A percentile compares a stretch with the other conserved stretches of the same genome.
phyloP scores from a whole-genome alignment of 768 basidiomycete species.

The Termitomyces sp. region DNA sequence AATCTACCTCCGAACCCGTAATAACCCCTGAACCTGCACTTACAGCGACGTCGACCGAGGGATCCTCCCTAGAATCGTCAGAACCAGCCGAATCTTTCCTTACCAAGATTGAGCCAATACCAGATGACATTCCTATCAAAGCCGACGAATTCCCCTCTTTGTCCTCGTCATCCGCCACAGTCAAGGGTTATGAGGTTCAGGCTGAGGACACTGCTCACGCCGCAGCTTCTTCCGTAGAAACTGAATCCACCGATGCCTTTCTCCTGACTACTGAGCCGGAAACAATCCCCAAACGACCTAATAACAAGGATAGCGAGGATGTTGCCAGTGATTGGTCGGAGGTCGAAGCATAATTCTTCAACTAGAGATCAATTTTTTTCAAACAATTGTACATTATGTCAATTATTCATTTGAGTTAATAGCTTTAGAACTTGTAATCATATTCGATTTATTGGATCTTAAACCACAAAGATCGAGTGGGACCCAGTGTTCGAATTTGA shows the following conservation, averaged over 20 bases:
- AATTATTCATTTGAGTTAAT: background rate
- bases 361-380: background rate
- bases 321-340: slow-evolving; percentile 39
- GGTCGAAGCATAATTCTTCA: slow-evolving; percentile 25
- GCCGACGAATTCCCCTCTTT: background rate
- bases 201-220: background rate
- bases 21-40: background rate
- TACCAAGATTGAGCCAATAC: background rate
- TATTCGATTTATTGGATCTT: background rate
- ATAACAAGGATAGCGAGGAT: slow-evolving; percentile 15
- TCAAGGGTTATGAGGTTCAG: slow-evolving; percentile 12
- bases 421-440: background rate
- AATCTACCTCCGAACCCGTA: background rate
- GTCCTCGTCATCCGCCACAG: slow-evolving; percentile 15
- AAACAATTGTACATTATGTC: background rate
- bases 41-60: background rate
- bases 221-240: background rate
- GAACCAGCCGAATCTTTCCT: background rate
- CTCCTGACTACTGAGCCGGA: slow-evolving; percentile 17
- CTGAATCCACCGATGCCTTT: slow-evolving; percentile 19
- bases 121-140: background rate
- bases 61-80: background rate
- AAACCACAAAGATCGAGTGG: background rate
- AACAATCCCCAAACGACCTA: slow-evolving; percentile 3
- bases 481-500: background rate